Base-by-base conservation (phyloP, 129 eudicot species). In the Arctium minus region DNA sequence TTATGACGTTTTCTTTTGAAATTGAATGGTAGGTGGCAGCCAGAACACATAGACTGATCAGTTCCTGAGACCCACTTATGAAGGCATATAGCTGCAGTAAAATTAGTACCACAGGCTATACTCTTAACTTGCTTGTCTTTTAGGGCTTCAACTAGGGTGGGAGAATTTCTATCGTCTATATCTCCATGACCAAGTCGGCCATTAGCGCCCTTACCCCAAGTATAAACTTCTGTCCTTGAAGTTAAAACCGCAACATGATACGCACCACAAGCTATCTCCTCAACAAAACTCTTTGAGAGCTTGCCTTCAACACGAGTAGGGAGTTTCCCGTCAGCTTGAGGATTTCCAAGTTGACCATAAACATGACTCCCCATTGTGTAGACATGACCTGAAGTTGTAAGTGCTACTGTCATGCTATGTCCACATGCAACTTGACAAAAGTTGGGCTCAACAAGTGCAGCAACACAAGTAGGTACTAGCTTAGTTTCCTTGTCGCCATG, bases 391-490 rank as follows among this genome's bases (percentile, higher is more conserved):
- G 91, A 91, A 65, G 97, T 96, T 78, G 99, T 90, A 72, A 96
- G 92, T 73, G 98, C 99, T 75, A 91, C 94, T 12, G 99, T 96
- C 88, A 96, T 82, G 86, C 98, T 96, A 84, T 93, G 93, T 31
- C 99, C 99, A 85, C 99, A 96, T 65, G 95, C 83, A 86, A 96
- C 99, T 82, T 90, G 97, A 74, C 99, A 96, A 81, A 96, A 96
- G 50, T 91, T 96, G 18, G 99, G 97, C 15, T 96, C 98, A 22
- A 96, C 96, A 65, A 96, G 95, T 81, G 99, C 94, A 72, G 99
- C 98, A 86, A 96, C 99, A 80, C 98, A 93, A 31, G 99, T 96
- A n/a, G 99, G 99, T 46, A 96, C 98, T 69, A 96, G 92, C 87
- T 89, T 96, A 32, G 92, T 83, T 86, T 96, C 99, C 89, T 88